These are phyloP conservation scores for Nothophoma quercina DNA, from an alignment of 2,329 filamentous ascomycete species.

Conservation along the genomic window DNA sequence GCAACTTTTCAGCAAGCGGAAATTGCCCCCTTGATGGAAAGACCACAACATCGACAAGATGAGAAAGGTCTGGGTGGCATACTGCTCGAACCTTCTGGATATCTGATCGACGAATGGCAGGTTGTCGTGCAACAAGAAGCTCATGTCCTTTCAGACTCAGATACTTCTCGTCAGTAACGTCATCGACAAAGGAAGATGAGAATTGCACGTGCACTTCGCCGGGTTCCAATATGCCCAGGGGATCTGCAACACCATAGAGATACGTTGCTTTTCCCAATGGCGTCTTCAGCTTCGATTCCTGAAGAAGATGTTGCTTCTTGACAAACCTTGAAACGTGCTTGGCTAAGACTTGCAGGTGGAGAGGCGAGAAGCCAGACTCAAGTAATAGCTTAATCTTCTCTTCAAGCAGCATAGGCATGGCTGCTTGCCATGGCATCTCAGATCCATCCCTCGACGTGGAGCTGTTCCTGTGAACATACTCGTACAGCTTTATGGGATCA, in stretches of 20 bases:
- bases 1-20: slow-evolving; percentile 73
- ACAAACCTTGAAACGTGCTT: slow-evolving; percentile 59
- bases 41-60: slow-evolving; percentile 79
- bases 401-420: slow-evolving; percentile 28
- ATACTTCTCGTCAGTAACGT: slow-evolving; percentile 61
- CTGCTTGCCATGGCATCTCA: slow-evolving; percentile 32
- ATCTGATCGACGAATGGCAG: slow-evolving; percentile 74
- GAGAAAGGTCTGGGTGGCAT: slow-evolving; percentile 65
- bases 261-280: slow-evolving; percentile 68
- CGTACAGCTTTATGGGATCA: slow-evolving; percentile 62
- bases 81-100: slow-evolving; percentile 68
- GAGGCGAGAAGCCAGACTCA: slow-evolving; percentile 64
- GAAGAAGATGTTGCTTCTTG: slow-evolving; percentile 59
- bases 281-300: slow-evolving; percentile 67
- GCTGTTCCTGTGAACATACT: slow-evolving; percentile 50
- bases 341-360: slow-evolving; percentile 58
- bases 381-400: slow-evolving; percentile 43
- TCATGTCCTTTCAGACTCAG: slow-evolving; percentile 64
- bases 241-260: slow-evolving; percentile 74
- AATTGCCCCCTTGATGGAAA: slow-evolving; percentile 71
- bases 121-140: slow-evolving; percentile 72
- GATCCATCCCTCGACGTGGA: slow-evolving; percentile 36
- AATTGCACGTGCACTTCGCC: slow-evolving; percentile 74
- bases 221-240: slow-evolving; percentile 65
- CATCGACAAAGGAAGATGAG: slow-evolving; percentile 65